A percentile compares a stretch with the other conserved stretches of the same genome.
Evolutionary conservation across 768 basidiomycete genomes (phyloP).

Genomic region (Cystobasidium tubakii): DNA sequence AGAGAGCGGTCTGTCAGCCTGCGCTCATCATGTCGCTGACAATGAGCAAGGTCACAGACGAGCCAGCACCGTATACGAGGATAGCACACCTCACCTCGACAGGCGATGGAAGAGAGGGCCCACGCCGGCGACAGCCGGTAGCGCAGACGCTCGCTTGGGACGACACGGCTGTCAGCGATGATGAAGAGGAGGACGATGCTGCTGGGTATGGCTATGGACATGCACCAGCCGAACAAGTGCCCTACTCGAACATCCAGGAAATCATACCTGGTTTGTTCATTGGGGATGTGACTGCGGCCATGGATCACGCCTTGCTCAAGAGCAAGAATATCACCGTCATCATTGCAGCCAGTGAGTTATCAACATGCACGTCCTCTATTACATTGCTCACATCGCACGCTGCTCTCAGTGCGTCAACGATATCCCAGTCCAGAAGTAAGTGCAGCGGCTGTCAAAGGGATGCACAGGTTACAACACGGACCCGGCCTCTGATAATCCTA

Average conservation of each 20-base stretch:
- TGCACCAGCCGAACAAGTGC: constrained; percentile 10
- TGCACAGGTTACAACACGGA: not conserved
- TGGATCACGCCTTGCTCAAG: constrained; percentile 33
- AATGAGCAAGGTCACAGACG: constrained; percentile 12
- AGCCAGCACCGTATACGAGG: not conserved
- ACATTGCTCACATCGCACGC: not conserved
- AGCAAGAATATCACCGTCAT: constrained; percentile 37
- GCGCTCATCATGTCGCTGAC: not conserved
- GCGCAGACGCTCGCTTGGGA: constrained; percentile 6
- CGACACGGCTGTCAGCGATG: not conserved
- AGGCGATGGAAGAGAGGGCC: not conserved
- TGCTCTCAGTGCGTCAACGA: constrained; percentile 42
- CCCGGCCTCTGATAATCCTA: no score
- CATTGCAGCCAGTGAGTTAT: constrained; percentile 42
- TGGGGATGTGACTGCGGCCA: constrained; percentile 29
- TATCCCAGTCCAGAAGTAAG: constrained; percentile 40
- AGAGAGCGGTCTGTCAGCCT: not conserved
- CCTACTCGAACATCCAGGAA: constrained; percentile 34
- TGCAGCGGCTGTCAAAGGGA: no score
- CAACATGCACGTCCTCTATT: not conserved
- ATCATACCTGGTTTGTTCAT: constrained; percentile 36
- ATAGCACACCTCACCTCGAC: not conserved
- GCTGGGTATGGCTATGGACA: not conserved
- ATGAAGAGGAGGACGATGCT: constrained; percentile 23
- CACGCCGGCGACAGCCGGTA: not conserved